Evolutionary conservation across 2,329 filamentous ascomycete genomes (phyloP), one percentile per base, ranked within the genome.

Genomic region (Cyphellophora attinorum): DNA sequence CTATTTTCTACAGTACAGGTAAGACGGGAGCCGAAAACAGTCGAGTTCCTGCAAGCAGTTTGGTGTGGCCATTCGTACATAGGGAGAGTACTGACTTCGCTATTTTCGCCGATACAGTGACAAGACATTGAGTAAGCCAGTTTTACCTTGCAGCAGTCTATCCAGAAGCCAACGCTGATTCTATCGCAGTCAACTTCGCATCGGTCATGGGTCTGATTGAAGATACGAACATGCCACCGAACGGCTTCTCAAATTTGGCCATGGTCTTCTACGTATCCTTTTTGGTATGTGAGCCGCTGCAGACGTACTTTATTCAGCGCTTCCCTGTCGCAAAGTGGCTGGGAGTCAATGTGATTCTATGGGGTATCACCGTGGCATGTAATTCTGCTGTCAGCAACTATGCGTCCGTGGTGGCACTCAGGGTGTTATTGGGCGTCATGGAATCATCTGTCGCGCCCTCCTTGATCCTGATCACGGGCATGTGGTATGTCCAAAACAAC

Each of bases 181-280:
- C n/a, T n/a, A n/a, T n/a, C n/a, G n/a, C n/a, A n/a, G n/a, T 76
- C 1, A 62, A 57, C 4, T 55, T 65, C 27, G 59, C 75, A 5
- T 69, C 69, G 29, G 71, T 79, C 35, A 80, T 79, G 76, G 72
- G 72, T 11, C 54, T 79, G 11, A 58, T 54, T 8, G 54, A 62
- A 37, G 72, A 76, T 38, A 64, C 72, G 5, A 58, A 66, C 3
- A 61, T 79, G 31, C 50, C 55, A 18, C 68, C 65, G 17, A 74
- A 77, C 41, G 63, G 77, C 25, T 79, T 77, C 52, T 72, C 70
- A 31, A 70, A 75, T 47, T 52, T 73, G 13, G 70, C 72, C 0
- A 71, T 72, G 2, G 69, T 70, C 16, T 69, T 78, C 45, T 79
- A 74, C 41, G 69, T 78, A 21, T 72, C 68, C 3, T 66, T 72